A percentile compares a stretch with the other conserved stretches of the same genome.
phyloP scores from a whole-genome alignment of 371 early-diverging fungal genomes.

The Mucor circinelloides region DNA sequence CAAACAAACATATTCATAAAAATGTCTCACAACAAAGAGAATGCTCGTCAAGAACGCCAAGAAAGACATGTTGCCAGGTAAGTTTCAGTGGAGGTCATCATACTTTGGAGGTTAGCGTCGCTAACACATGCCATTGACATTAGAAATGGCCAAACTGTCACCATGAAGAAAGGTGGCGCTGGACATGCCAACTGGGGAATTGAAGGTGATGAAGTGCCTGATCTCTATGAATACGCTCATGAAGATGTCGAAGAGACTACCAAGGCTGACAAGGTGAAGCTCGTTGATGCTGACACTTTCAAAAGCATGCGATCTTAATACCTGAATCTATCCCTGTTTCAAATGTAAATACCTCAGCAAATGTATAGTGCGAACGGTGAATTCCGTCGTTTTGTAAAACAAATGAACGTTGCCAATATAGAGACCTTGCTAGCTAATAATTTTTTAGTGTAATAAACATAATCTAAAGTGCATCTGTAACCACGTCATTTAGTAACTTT shows the following conservation, averaged over 20 bases:
- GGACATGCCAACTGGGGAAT: constrained; percentile 21
- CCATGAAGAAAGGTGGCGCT: constrained; percentile 13
- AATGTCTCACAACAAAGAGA: constrained; percentile 26
- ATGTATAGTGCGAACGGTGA: too few relatives aligned
- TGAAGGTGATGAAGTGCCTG: constrained; percentile 13
- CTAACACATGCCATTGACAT: background rate
- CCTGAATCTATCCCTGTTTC: background rate
- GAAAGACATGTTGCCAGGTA: constrained; percentile 30
- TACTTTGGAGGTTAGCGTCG: background rate
- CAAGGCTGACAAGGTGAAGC: constrained; percentile 2
- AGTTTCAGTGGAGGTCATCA: background rate
- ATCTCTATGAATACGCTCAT: constrained; percentile 10
- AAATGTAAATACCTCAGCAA: too few relatives aligned
- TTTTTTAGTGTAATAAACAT: too few relatives aligned
- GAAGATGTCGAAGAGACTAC: background rate
- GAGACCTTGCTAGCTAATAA: too few relatives aligned
- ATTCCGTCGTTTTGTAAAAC: too few relatives aligned
- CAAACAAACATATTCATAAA: background rate
- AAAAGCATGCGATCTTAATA: constrained; percentile 3
- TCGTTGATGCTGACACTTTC: constrained; percentile 9
- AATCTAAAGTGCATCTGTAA: too few relatives aligned
- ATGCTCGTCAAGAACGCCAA: constrained; percentile 14
- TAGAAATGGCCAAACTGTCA: constrained; percentile 13
- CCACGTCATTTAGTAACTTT: too few relatives aligned
- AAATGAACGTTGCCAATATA: too few relatives aligned